Percentiles rank a stretch among this genome's conserved stretches.
Evolutionary conservation across 2,329 filamentous ascomycete genomes (phyloP).

Genomic region (Apiospora pterosperma): DNA sequence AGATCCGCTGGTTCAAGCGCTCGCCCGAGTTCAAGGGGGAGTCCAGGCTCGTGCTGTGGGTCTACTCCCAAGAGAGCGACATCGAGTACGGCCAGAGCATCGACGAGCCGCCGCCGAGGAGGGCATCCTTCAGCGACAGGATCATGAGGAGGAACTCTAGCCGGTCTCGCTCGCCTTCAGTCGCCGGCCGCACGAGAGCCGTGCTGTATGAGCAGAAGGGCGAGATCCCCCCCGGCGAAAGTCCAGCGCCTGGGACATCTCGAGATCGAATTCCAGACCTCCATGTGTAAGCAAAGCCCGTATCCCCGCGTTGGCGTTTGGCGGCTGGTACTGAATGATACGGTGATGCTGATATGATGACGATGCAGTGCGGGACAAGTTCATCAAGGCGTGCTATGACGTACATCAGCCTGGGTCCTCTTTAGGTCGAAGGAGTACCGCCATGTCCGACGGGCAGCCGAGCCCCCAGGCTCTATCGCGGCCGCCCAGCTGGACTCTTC

Average conservation of each 20-base stretch:
- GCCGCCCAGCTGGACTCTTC: constrained; percentile 8
- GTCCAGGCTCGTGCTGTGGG: constrained; percentile 12
- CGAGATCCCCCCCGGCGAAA: constrained; percentile 12
- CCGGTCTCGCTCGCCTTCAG: constrained; percentile 6
- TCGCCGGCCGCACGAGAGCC: not conserved
- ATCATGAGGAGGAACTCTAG: not conserved
- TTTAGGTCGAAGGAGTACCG: constrained; percentile 6
- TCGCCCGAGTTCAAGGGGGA: constrained; percentile 16
- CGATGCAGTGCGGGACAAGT: constrained; percentile 15
- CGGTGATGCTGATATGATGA: not conserved
- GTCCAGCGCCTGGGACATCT: constrained; percentile 14
- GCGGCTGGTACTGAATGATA: not conserved
- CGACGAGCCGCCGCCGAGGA: not conserved
- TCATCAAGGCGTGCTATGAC: constrained; percentile 19
- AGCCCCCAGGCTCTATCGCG: constrained; percentile 8
- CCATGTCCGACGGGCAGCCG: not conserved
- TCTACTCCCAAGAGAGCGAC: constrained; percentile 12
- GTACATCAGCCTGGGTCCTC: constrained; percentile 12
- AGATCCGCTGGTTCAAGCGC: constrained; percentile 20
- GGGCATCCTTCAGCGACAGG: constrained; percentile 3
- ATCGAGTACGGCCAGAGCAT: constrained; percentile 8
- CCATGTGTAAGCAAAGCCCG: constrained; percentile 9
- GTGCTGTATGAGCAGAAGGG: constrained; percentile 16
- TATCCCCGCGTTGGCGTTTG: not conserved
- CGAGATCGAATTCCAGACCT: constrained; percentile 18